Conservation (phyloP, 192 early-diverging fungal genomes). For the Borealophlyctis nickersoniae region DNA sequence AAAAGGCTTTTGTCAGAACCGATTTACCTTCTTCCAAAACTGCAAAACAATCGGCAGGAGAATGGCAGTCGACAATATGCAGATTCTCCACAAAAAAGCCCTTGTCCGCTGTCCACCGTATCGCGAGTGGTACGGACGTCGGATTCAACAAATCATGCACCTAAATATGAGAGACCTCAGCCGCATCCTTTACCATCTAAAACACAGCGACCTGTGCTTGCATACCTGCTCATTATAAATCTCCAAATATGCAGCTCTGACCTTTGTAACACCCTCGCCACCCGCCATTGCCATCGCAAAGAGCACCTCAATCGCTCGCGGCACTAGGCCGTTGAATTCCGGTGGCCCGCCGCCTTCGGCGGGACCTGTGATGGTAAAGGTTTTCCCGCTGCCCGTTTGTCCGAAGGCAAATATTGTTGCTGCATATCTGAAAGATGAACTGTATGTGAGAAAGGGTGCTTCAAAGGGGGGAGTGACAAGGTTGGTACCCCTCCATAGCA, state of each 20-base stretch:
- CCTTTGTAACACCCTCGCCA: slow-evolving; percentile 10
- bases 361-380: slow-evolving; percentile 57
- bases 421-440: slow-evolving; percentile 34
- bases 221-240: slow-evolving; percentile 56
- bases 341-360: slow-evolving; percentile 16
- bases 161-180: slow-evolving; percentile 4
- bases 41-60: slow-evolving; percentile 48
- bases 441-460: not conserved
- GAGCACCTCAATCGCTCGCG: slow-evolving; percentile 40
- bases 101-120: slow-evolving; percentile 38
- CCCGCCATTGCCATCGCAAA: slow-evolving; percentile 21
- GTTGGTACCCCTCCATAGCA: slow-evolving; percentile 46
- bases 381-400: slow-evolving; percentile 57
- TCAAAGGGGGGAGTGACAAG: not conserved
- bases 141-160: slow-evolving; percentile 50
- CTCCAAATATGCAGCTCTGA: slow-evolving; percentile 50
- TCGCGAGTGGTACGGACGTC: slow-evolving; percentile 29
- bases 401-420: slow-evolving; percentile 59
- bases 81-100: slow-evolving; percentile 59
- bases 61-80: slow-evolving; percentile 48
- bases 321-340: slow-evolving; percentile 36
- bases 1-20: slow-evolving; percentile 11
- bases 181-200: not conserved
- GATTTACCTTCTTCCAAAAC: slow-evolving; percentile 53
- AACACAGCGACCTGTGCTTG: not conserved